These are phyloP conservation scores for Aspergillus carbonarius DNA, from an alignment of 2,329 filamentous ascomycete genomes.

Conservation along the genomic window DNA sequence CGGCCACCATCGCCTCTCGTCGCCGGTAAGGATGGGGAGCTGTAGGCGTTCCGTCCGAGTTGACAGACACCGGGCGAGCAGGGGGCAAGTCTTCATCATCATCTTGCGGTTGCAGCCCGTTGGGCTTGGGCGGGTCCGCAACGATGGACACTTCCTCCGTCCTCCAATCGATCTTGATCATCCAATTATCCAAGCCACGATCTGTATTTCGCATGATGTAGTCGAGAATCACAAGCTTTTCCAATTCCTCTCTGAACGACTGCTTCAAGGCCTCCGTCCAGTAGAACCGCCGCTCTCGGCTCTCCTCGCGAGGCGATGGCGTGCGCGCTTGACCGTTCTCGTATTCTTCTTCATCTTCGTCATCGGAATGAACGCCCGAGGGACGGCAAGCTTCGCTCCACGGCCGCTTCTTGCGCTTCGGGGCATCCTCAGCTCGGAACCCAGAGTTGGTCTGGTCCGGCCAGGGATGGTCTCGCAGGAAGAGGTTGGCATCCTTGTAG, in stretches of 20 bases:
- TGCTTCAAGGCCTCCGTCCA: constrained; percentile 91
- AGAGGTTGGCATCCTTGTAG: constrained; percentile 95
- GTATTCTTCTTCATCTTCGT: constrained; percentile 61
- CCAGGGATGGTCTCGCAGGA: constrained; percentile 93
- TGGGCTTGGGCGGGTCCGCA: constrained; percentile 74
- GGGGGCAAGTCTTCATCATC: constrained; percentile 50
- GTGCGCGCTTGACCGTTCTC: constrained; percentile 40
- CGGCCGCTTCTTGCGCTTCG: constrained; percentile 65
- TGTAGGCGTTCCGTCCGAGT: constrained; percentile 40
- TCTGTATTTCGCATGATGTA: constrained; percentile 99
- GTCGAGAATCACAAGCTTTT: constrained; percentile 95
- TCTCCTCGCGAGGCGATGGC: constrained; percentile 48
- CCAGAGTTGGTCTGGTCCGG: constrained; percentile 77
- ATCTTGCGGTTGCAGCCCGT: constrained; percentile 46
- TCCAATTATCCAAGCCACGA: constrained; percentile 96
- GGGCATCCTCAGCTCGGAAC: constrained; percentile 66
- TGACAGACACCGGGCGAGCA: constrained; percentile 62
- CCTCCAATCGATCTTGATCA: constrained; percentile 93
- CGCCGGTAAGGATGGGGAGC: constrained; percentile 67
- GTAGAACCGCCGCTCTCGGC: constrained; percentile 58
- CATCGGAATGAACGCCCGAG: constrained; percentile 57
- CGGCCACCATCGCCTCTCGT: constrained; percentile 81
- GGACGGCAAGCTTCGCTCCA: constrained; percentile 86
- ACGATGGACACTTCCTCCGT: constrained; percentile 79
- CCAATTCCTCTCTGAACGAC: constrained; percentile 88